A percentile compares a stretch with the other conserved stretches of the same genome.
phyloP scores from a whole-genome alignment of 257 asterid genomes.

The Verbascum thapsus region DNA sequence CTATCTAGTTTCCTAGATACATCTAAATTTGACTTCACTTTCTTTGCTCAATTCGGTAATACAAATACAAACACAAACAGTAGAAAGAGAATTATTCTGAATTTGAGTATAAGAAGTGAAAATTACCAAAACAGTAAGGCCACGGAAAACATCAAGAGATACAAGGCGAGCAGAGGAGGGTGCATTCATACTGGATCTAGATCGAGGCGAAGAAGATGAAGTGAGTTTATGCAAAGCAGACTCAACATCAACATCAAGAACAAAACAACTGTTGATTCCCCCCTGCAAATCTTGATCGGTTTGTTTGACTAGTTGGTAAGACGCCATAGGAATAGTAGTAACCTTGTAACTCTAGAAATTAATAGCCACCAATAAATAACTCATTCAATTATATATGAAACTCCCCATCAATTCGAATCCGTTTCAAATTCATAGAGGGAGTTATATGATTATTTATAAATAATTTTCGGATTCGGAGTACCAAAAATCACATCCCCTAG shows the following conservation, averaged over 20 bases:
- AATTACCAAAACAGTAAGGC: slow-evolving; percentile 57
- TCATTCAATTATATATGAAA: too few relatives aligned
- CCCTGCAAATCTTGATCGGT: slow-evolving; percentile 34
- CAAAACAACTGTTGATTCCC: slow-evolving; percentile 26
- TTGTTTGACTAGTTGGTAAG: too few relatives aligned
- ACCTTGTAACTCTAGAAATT: too few relatives aligned
- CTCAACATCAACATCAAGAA: slow-evolving; percentile 30
- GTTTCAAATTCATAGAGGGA: too few relatives aligned
- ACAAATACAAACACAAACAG: slow-evolving; percentile 8
- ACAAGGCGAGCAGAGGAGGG: slow-evolving; percentile 39
- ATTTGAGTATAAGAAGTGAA: too few relatives aligned
- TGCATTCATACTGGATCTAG: slow-evolving; percentile 2
- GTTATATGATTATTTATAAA: too few relatives aligned
- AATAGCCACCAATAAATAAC: too few relatives aligned
- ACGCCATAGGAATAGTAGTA: too few relatives aligned
- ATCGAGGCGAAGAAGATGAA: slow-evolving; percentile 34
- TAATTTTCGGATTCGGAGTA: too few relatives aligned
- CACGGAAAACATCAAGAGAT: slow-evolving; percentile 65
- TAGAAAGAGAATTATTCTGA: not conserved
- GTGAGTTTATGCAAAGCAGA: slow-evolving; percentile 28
- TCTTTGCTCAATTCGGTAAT: not conserved
- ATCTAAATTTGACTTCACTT: not conserved
- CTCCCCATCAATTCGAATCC: too few relatives aligned
- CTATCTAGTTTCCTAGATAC: too few relatives aligned
- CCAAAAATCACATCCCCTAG: too few relatives aligned